Evolutionary conservation across 2,329 filamentous ascomycete genomes (phyloP).

Genomic region (Gremmenia infestans): DNA sequence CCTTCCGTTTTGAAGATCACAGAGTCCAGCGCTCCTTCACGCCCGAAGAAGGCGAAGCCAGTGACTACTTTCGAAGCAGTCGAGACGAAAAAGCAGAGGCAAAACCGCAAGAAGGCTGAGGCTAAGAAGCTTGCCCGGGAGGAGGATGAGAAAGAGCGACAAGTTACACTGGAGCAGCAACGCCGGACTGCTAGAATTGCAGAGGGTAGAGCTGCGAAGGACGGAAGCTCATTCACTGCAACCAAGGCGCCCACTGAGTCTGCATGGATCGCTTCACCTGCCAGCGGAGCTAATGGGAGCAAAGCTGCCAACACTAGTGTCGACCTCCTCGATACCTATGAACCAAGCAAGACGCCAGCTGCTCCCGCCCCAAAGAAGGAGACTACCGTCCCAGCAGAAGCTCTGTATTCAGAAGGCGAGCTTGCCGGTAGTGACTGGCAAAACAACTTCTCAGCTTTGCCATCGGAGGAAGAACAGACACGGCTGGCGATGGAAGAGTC

Average conservation of each 20-base stretch:
- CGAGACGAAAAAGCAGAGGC: conserved; percentile 92
- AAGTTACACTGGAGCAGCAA: conserved; percentile 74
- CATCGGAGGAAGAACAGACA: conserved; percentile 59
- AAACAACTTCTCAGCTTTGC: conserved; percentile 31
- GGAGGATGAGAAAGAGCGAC: conserved; percentile 73
- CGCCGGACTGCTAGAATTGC: conserved; percentile 74
- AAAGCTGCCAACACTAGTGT: conserved; percentile 33
- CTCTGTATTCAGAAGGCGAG: conserved; percentile 20
- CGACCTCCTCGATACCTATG: conserved; percentile 55
- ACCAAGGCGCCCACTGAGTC: conserved; percentile 39
- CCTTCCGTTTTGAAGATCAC: conserved; percentile 77
- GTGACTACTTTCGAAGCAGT: conserved; percentile 54
- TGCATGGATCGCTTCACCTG: conserved; percentile 32
- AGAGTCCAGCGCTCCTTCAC: conserved; percentile 50
- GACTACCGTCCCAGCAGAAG: conserved; percentile 16
- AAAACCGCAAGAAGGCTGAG: conserved; percentile 86
- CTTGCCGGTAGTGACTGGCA: conserved; percentile 15
- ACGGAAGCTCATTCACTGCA: conserved; percentile 60
- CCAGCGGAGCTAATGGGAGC: conserved; percentile 21
- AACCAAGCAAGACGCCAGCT: conserved; percentile 29
- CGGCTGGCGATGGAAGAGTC: conserved; percentile 49
- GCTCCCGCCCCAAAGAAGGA: conserved; percentile 26
- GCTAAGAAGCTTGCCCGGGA: conserved; percentile 69
- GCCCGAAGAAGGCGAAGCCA: conserved; percentile 59
- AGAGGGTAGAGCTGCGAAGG: conserved; percentile 78